phyloP scores from a whole-genome alignment of 805 yeast species.

The Jamesozyma rosinii region DNA sequence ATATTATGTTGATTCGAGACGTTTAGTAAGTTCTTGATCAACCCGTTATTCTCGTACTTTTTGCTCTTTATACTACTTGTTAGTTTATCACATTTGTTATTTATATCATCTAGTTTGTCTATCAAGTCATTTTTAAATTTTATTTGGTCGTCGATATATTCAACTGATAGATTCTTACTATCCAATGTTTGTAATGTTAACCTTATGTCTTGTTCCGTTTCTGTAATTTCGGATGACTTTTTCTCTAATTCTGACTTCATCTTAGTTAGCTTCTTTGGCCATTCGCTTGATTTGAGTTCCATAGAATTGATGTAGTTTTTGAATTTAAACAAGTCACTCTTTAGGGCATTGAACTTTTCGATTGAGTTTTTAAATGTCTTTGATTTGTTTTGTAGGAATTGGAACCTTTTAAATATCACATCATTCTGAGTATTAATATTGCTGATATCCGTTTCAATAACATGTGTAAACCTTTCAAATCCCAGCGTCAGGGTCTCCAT shows the following conservation, averaged over 20 bases:
- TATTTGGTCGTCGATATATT: constrained; percentile 54
- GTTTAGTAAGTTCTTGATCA: constrained; percentile 43
- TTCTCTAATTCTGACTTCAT: constrained; percentile 43
- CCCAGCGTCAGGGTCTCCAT: constrained; percentile 48
- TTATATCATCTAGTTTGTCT: constrained; percentile 41
- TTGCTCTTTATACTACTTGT: constrained; percentile 40
- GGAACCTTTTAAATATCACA: constrained; percentile 33
- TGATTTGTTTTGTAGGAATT: constrained; percentile 37
- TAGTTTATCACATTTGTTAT: constrained; percentile 38
- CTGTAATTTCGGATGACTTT: constrained; percentile 34
- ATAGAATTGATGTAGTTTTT: constrained; percentile 61
- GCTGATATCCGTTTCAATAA: constrained; percentile 40
- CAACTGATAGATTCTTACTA: constrained; percentile 50
- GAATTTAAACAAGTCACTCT: constrained; percentile 61
- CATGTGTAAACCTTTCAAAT: constrained; percentile 42
- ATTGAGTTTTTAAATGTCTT: constrained; percentile 43
- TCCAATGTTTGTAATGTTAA: constrained; percentile 38
- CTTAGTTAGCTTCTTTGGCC: constrained; percentile 52
- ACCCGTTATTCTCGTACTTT: constrained; percentile 41
- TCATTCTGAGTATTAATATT: constrained; percentile 35
- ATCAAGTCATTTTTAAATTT: constrained; percentile 52
- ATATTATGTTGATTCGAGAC: constrained; percentile 50
- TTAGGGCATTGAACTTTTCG: constrained; percentile 53
- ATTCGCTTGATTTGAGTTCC: constrained; percentile 53
- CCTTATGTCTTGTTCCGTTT: constrained; percentile 36